Conservation (phyloP, 2,329 filamentous ascomycete genomes). For the Fusarium succisae region DNA sequence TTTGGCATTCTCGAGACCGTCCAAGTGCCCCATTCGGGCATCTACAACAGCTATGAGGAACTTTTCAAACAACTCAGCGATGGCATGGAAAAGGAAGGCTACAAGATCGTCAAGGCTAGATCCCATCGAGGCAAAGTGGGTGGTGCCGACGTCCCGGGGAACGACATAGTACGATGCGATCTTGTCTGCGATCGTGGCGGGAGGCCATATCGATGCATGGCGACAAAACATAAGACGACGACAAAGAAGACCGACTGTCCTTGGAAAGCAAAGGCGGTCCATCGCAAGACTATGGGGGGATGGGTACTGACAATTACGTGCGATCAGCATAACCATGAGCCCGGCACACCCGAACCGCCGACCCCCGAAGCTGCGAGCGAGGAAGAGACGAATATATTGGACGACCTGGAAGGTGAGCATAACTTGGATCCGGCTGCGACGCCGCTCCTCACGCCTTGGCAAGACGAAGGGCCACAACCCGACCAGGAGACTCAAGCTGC, state of each 20-base stretch:
- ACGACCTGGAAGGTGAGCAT: conserved; percentile 38
- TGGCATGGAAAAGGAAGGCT: conserved; percentile 56
- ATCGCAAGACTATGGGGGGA: conserved; percentile 54
- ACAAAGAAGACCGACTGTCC: conserved; percentile 59
- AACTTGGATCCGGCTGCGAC: conserved; percentile 11
- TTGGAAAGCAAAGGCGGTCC: conserved; percentile 57
- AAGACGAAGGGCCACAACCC: conserved; percentile 45
- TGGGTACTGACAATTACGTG: conserved; percentile 57
- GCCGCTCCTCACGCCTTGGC: conserved; percentile 23
- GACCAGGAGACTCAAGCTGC: conserved; percentile 51
- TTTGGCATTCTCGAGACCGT: conserved; percentile 56
- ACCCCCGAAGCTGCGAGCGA: conserved; percentile 48
- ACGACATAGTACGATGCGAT: conserved; percentile 56
- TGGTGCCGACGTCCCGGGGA: conserved; percentile 52
- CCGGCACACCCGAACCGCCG: conserved; percentile 55
- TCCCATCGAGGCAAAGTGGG: conserved; percentile 55
- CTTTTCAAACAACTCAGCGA: conserved; percentile 53
- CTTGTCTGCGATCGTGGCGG: conserved; percentile 58
- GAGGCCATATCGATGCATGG: conserved; percentile 54
- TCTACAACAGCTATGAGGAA: conserved; percentile 54
- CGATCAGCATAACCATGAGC: conserved; percentile 57
- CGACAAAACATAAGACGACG: conserved; percentile 56
- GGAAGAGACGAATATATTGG: conserved; percentile 46
- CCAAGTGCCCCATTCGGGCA: conserved; percentile 48
- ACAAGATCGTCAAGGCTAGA: conserved; percentile 57